Percentiles rank a stretch among this genome's conserved stretches.
Conservation (phyloP, 2,329 filamentous ascomycete genomes). For the Clarireedia hainanense region DNA sequence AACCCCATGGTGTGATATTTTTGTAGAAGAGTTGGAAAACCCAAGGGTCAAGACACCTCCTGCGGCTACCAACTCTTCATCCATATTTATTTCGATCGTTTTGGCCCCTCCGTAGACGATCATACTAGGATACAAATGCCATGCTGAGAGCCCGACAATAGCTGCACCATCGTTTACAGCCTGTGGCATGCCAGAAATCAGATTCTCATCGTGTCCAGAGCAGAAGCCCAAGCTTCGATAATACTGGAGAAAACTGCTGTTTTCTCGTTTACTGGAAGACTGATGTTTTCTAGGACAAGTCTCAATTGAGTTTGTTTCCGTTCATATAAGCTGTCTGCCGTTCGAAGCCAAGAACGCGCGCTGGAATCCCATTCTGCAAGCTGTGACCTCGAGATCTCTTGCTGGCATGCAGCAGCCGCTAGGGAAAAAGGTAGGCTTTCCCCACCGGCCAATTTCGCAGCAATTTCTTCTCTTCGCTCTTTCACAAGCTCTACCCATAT, state of each 20-base stretch:
- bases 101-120: slow-evolving; percentile 9
- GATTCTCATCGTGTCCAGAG: slow-evolving; percentile 18
- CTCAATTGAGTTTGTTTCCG: slow-evolving; percentile 21
- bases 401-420: slow-evolving; percentile 12
- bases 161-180: slow-evolving; percentile 8
- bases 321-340: slow-evolving; percentile 22
- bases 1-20: slow-evolving; percentile 12
- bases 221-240: slow-evolving; percentile 20
- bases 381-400: slow-evolving; percentile 19
- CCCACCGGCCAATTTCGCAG: not conserved
- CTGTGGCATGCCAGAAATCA: slow-evolving; percentile 21
- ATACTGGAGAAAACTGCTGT: slow-evolving; percentile 17
- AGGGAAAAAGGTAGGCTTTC: not conserved
- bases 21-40: slow-evolving; percentile 17
- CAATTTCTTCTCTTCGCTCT: slow-evolving; percentile 9
- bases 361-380: slow-evolving; percentile 29
- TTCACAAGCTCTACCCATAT: slow-evolving; percentile 31
- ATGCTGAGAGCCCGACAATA: slow-evolving; percentile 19
- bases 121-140: slow-evolving; percentile 25
- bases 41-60: not conserved
- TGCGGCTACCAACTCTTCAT: slow-evolving; percentile 15
- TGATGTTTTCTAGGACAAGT: slow-evolving; percentile 22
- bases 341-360: slow-evolving; percentile 29
- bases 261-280: slow-evolving; percentile 15
- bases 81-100: not conserved